phyloP scores from a whole-genome alignment of 345 rosid genomes.

The Sonneratia caseolaris region DNA sequence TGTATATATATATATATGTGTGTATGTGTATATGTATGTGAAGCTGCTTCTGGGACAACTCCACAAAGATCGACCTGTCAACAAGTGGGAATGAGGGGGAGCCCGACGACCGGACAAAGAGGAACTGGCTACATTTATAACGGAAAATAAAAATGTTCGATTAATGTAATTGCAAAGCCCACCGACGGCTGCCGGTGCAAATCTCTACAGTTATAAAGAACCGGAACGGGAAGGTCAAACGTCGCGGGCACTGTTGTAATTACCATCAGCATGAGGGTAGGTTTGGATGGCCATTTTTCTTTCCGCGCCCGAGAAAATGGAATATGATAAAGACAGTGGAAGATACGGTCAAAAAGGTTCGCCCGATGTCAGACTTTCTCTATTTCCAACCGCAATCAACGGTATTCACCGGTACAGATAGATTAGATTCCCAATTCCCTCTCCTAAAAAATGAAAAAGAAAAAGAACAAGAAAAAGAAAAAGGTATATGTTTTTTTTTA shows the following conservation, averaged over 20 bases:
- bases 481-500: neutral
- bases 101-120: conserved; percentile 33
- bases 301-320: neutral
- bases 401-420: conserved; percentile 50
- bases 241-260: neutral
- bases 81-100: conserved; percentile 12
- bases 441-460: no score
- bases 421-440: neutral
- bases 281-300: neutral
- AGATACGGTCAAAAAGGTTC: conserved; percentile 44
- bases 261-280: neutral
- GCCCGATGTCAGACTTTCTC: conserved; percentile 41
- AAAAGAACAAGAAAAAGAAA: neutral
- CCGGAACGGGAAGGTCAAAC: neutral
- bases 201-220: neutral
- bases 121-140: conserved; percentile 12
- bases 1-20: no score
- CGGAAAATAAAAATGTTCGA: neutral
- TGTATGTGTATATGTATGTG: neutral
- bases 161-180: conserved; percentile 2
- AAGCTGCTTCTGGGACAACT: conserved; percentile 6
- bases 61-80: conserved; percentile 17
- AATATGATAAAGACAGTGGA: conserved; percentile 17
- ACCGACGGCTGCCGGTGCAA: conserved; percentile 38
- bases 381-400: conserved; percentile 95